Evolutionary conservation across 805 yeast species (phyloP).

Genomic region (Ogataea nitratoaversa): DNA sequence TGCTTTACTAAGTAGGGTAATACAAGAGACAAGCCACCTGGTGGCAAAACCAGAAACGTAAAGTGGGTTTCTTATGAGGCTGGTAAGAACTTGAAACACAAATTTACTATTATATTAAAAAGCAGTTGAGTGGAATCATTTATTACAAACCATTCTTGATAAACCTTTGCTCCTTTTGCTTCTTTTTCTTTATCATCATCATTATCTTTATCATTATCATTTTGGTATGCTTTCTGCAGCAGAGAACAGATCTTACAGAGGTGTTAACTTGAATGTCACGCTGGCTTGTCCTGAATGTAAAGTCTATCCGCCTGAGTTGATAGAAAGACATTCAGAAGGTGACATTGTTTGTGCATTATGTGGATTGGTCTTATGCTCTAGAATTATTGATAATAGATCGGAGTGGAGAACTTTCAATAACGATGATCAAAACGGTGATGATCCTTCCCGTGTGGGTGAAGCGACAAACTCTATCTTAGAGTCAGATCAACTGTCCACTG

Average conservation of each 20-base stretch:
- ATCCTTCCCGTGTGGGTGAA: constrained; percentile 98
- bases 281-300: constrained; percentile 95
- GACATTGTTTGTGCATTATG: constrained; percentile 98
- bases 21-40: no score
- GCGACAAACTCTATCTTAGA: constrained; percentile 91
- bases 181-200: constrained; percentile 3
- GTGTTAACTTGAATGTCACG: constrained; percentile 83
- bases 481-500: constrained; percentile 86
- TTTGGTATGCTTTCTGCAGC: constrained; percentile 21
- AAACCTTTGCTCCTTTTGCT: not conserved
- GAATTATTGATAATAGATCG: constrained; percentile 90
- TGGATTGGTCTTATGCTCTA: constrained; percentile 88
- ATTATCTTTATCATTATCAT: not conserved
- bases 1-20: no score
- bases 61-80: no score
- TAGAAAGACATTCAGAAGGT: constrained; percentile 94
- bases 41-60: no score
- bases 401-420: constrained; percentile 99
- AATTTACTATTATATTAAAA: no score
- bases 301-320: constrained; percentile 90
- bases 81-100: no score
- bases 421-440: constrained; percentile 97
- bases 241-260: constrained; percentile 34
- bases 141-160: not conserved
- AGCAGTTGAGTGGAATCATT: no score